Evolutionary conservation across 2,329 filamentous ascomycete species (phyloP), one percentile per base, ranked within the genome.

Genomic region (Tolypocladium pustulatum): DNA sequence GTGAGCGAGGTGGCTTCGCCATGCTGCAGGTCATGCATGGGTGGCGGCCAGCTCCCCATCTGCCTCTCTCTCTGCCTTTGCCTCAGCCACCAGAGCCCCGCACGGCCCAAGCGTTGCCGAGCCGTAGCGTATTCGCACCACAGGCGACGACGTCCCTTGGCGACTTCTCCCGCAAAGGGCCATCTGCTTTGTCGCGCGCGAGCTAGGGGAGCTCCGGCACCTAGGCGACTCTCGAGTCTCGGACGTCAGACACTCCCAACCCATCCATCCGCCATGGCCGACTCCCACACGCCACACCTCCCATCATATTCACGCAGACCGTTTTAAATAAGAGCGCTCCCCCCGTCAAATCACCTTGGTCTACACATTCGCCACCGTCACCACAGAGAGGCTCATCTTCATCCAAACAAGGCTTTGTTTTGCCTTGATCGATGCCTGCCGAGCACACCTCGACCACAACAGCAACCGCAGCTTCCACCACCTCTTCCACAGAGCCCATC

Each of bases 401-500:
- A 43, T 37, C 37, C 37, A 4, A 17, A 7, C 9, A 6, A 7
- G 20, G 17, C 38, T 7, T 41, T n/a, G 17, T 8, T 20, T 20
- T 27, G 25, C 43, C 20, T 52, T 20, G 49, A 52, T 52, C 49
- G 17, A 34, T 52, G 27, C n/a, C 8, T 46, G n/a, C n/a, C 41
- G 9, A 25, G 27, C 27, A 9, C 17, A 13, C 15, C 37, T 15
- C 54, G 8, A 55, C 32, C 32, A 34, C 38, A 2, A 4, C 37
- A 17, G 58, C 57, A 41, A 59, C 46, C 49, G 61, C 62, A 58
- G 54, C 63, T 40, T 62, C 62, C 55, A 57, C 57, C 30, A 59
- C 58, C 36, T 62, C 62, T n/a, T 62, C 61, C 51, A 58, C 58
- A 3, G 43, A 46, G 30, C 61, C 61, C 60, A 62, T 62, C 49